Conservation (phyloP, 2,329 filamentous ascomycete genomes). For the Madurella mycetomatis region DNA sequence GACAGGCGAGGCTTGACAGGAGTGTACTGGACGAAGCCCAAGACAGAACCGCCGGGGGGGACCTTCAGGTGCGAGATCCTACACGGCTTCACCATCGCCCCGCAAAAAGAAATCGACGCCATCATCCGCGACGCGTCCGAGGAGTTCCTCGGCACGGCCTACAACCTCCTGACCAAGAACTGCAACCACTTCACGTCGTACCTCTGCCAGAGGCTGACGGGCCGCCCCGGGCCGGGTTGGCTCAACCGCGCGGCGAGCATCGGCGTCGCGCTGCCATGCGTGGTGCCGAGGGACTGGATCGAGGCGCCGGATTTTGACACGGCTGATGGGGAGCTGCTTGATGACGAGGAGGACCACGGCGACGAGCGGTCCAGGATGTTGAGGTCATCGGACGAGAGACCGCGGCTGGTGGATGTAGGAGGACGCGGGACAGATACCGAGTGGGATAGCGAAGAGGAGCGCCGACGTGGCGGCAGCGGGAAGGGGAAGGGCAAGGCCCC, state of each 20-base stretch:
- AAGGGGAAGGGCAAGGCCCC: slow-evolving; percentile 42
- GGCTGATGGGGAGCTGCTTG: slow-evolving; percentile 24
- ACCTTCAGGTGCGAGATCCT: slow-evolving; percentile 71
- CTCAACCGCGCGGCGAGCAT: slow-evolving; percentile 81
- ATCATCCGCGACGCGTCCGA: slow-evolving; percentile 66
- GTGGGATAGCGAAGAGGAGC: slow-evolving; percentile 46
- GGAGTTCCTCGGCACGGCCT: slow-evolving; percentile 68
- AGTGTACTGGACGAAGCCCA: slow-evolving; percentile 77
- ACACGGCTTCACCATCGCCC: slow-evolving; percentile 71
- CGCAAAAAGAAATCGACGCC: slow-evolving; percentile 63
- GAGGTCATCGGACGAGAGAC: slow-evolving; percentile 24
- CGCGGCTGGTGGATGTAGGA: slow-evolving; percentile 19
- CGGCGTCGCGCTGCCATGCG: slow-evolving; percentile 73
- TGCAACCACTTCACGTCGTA: slow-evolving; percentile 86
- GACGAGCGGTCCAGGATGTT: slow-evolving; percentile 28
- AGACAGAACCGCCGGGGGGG: slow-evolving; percentile 68
- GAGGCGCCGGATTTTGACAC: slow-evolving; percentile 71
- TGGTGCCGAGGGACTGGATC: slow-evolving; percentile 80
- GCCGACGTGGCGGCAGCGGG: slow-evolving; percentile 35
- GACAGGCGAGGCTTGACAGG: slow-evolving; percentile 66
- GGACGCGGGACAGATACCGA: slow-evolving; percentile 27
- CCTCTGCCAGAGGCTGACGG: slow-evolving; percentile 69
- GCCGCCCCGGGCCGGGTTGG: slow-evolving; percentile 66
- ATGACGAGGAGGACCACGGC: slow-evolving; percentile 19
- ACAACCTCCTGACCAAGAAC: slow-evolving; percentile 78